phyloP scores from a whole-genome alignment of 371 early-diverging fungal genomes.

The Haplosporangium sp. region DNA sequence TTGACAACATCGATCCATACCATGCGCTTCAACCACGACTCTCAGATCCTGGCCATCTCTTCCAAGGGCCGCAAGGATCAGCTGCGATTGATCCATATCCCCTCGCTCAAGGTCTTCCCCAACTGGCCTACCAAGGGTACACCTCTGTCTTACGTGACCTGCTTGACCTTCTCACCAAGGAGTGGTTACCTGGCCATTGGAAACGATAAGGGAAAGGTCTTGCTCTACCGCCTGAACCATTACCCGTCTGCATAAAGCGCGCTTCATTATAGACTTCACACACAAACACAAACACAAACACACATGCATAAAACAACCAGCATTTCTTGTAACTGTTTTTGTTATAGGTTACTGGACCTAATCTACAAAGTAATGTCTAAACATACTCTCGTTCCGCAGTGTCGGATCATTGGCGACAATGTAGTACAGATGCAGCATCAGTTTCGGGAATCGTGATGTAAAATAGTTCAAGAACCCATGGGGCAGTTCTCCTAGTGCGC shows the following conservation, averaged over 20 bases:
- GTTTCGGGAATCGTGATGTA: conserved; percentile 88
- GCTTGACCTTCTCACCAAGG: conserved; percentile 85
- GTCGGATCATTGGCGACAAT: conserved; percentile 65
- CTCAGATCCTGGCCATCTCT: conserved; percentile 83
- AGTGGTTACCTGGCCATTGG: conserved; percentile 92
- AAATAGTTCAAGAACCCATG: conserved; percentile 91
- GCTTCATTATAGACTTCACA: too few species aligned
- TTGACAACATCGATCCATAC: conserved; percentile 84
- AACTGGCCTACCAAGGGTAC: conserved; percentile 93
- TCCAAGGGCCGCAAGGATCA: conserved; percentile 79
- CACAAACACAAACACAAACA: neutral
- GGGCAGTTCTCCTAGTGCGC: conserved; percentile 87
- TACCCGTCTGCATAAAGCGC: conserved; percentile 59
- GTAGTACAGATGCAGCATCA: conserved; percentile 83
- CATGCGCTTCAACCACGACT: conserved; percentile 84
- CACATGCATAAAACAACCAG: neutral
- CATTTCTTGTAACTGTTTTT: conserved; percentile 2
- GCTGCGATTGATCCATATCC: conserved; percentile 81
- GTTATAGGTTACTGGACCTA: neutral
- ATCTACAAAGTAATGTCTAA: conserved; percentile 73
- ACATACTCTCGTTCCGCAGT: conserved; percentile 70
- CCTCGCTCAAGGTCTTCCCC: conserved; percentile 80
- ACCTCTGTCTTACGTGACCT: conserved; percentile 81
- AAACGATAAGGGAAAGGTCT: conserved; percentile 86
- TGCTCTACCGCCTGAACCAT: conserved; percentile 84